These are phyloP conservation scores for Suillus luteus DNA, from an alignment of 768 basidiomycete species.

Conservation along the genomic window DNA sequence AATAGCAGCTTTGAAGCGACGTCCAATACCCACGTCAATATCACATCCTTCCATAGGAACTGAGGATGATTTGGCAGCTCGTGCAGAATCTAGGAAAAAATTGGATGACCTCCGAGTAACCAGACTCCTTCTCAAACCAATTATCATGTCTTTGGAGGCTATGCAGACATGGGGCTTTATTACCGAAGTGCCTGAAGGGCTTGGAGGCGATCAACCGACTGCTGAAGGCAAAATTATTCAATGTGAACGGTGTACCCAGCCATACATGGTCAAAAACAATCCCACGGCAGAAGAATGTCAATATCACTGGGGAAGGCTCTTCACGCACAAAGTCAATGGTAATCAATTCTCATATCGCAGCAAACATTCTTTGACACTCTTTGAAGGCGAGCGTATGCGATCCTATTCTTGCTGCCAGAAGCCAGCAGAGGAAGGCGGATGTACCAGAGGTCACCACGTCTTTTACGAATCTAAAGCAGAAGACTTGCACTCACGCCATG, in stretches of 20 bases:
- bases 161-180: constrained; percentile 73
- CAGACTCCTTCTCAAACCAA: constrained; percentile 51
- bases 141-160: constrained; percentile 58
- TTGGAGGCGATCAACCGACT: constrained; percentile 65
- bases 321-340: constrained; percentile 68
- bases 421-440: constrained; percentile 61
- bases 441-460: constrained; percentile 82
- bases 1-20: constrained; percentile 53
- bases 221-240: constrained; percentile 59
- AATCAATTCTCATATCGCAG: neutral
- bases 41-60: constrained; percentile 80
- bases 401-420: constrained; percentile 81
- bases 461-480: constrained; percentile 77
- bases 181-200: constrained; percentile 61
- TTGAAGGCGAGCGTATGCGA: constrained; percentile 65
- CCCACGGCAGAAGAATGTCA: constrained; percentile 65
- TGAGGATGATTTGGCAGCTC: constrained; percentile 59
- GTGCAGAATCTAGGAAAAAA: constrained; percentile 55
- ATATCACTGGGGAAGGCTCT: constrained; percentile 82
- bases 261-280: constrained; percentile 65
- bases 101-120: constrained; percentile 57
- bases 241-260: constrained; percentile 79
- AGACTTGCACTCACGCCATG: constrained; percentile 70
- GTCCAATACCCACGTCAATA: constrained; percentile 54
- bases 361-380: constrained; percentile 7